These are phyloP conservation scores for Andrographis paniculata DNA, from an alignment of 305 asterid genomes.

Conservation along the genomic window DNA sequence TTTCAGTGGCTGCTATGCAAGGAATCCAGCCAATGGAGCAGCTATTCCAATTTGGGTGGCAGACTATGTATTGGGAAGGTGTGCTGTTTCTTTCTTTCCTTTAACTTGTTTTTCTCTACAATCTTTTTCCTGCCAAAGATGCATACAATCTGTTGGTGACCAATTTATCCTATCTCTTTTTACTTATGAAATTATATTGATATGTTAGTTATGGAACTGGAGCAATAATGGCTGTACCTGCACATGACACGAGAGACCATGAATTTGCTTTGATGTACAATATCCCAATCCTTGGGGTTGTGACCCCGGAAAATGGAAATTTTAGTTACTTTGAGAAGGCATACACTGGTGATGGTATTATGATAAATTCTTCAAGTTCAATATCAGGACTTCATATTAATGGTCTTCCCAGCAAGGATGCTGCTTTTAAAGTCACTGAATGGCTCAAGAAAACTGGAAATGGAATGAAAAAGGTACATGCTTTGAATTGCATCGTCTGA, in stretches of 20 bases:
- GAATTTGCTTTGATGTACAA: conserved; percentile 81
- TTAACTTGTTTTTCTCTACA: conserved; percentile 8
- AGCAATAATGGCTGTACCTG: conserved; percentile 99
- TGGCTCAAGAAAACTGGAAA: conserved; percentile 79
- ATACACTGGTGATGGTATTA: conserved; percentile 70
- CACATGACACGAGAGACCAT: conserved; percentile 92
- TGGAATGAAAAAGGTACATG: conserved; percentile 72
- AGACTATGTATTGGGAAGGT: conserved; percentile 97
- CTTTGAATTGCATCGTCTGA: conserved; percentile 3
- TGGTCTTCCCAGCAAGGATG: conserved; percentile 67
- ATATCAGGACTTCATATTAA: conserved; percentile 69
- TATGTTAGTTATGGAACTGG: conserved; percentile 90
- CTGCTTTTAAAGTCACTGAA: conserved; percentile 60
- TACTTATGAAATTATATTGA: conserved; percentile 16
- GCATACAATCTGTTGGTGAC: not conserved
- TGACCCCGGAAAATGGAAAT: conserved; percentile 54
- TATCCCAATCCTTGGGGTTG: conserved; percentile 68
- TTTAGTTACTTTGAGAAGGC: conserved; percentile 42
- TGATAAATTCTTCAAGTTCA: conserved; percentile 74
- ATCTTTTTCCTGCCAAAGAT: conserved; percentile 13
- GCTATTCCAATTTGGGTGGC: conserved; percentile 93
- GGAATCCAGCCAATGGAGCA: conserved; percentile 76
- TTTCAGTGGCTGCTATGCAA: conserved; percentile 84
- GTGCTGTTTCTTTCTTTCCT: conserved; percentile 17
- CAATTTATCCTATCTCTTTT: not conserved